Conservation (phyloP, 306 rosid genomes). For the Coriaria nepalensis region DNA sequence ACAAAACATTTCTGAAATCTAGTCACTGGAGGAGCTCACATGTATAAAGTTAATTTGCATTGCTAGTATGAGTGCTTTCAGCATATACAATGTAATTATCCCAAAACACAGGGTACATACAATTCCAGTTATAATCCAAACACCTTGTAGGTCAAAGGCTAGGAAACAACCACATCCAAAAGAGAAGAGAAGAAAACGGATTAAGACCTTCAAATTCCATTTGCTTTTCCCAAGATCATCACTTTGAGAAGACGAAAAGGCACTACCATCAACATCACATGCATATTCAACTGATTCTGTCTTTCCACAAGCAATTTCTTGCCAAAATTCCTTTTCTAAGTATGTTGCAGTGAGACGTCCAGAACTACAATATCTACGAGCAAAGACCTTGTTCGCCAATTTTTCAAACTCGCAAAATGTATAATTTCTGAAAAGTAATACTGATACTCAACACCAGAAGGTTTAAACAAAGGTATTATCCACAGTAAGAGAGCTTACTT, state of each 20-base stretch:
- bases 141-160: not conserved
- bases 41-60: not conserved
- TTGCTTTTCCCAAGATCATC: slow-evolving; percentile 88
- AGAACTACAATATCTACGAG: slow-evolving; percentile 69
- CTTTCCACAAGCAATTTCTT: slow-evolving; percentile 79
- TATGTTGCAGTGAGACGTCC: slow-evolving; percentile 70
- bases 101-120: too few species aligned
- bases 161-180: not conserved
- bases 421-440: slow-evolving; percentile 55
- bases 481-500: slow-evolving; percentile 33
- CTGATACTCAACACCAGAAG: slow-evolving; percentile 20
- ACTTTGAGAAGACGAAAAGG: slow-evolving; percentile 73
- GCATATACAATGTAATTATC: not conserved
- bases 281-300: slow-evolving; percentile 95
- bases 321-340: slow-evolving; percentile 95
- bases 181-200: slow-evolving; percentile 9
- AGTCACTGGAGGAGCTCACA: not conserved
- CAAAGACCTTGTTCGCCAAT: slow-evolving; percentile 88
- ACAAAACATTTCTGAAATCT: not conserved
- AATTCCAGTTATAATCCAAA: not conserved
- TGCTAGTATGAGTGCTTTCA: not conserved
- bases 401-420: slow-evolving; percentile 85
- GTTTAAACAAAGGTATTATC: slow-evolving; percentile 7
- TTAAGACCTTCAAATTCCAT: slow-evolving; percentile 90
- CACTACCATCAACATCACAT: slow-evolving; percentile 97